Base-by-base conservation (phyloP, 768 basidiomycete species). In the Podaxis carcinomalis region DNA sequence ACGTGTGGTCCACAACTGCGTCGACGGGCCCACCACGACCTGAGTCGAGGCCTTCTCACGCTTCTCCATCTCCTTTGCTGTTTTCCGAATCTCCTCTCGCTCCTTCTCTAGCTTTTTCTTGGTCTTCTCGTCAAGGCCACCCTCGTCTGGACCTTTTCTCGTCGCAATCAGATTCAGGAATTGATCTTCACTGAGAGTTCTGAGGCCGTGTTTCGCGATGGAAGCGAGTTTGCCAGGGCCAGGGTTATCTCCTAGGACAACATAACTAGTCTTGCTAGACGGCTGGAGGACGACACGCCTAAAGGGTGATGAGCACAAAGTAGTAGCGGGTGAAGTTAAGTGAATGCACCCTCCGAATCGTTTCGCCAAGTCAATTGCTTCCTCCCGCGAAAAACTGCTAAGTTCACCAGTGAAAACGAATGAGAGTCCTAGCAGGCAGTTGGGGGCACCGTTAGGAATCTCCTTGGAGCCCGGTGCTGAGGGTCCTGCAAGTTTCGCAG, bases 371-470 rank as follows among this genome's bases (percentile, higher is more conserved):
- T 96, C 94, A 27, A 79, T 70, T 0, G 92, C 89, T 66, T 97
- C 95, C 2, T 98, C 93, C 39, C 97, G 82, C 1, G 92, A 87
- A 65, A 98, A 86, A 61, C 89, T 90, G 51, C 81, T 84, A 50
- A 98, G 74, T 67, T 99, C 96, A 14, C 95, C 97, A 0, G 97
- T 98, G 65, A 99, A 99, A 21, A 99, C 96, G 68, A 99, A 90
- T 0, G 93, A 82, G 23, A 98, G 78, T 0, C 95, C 95, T 0
- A 87, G 83, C 7, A 99, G 79, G 68, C 92, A 93, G 67, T 88
- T 82, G 0, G 83, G 82, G 27, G 77, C 76, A 13, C 88, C 88
- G 47, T 93, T 86, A 0, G 92, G 91, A 21, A 92, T 81, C 13
- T 83, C 79, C 68, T 89, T 92, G 14, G 83, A 78, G 0, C 88